Percentiles rank a stretch among this genome's conserved stretches.
Evolutionary conservation across 257 asterid genomes (phyloP).

Genomic region (Mentha longifolia): DNA sequence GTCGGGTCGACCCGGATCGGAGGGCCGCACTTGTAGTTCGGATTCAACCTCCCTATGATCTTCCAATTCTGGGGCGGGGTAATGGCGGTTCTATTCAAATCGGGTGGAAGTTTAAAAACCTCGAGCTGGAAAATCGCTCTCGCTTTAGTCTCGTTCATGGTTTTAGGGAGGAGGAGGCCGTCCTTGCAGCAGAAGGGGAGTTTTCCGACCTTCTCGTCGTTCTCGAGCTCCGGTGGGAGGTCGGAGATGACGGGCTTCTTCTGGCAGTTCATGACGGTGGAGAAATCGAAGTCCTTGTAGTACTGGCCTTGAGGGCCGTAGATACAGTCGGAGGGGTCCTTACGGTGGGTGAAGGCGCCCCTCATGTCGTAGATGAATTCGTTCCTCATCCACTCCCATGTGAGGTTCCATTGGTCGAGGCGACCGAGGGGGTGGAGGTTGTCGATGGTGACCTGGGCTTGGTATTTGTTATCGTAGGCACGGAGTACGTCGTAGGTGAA

Average conservation of each 20-base stretch:
- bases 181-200: slow-evolving; percentile 79
- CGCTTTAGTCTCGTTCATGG: slow-evolving; percentile 76
- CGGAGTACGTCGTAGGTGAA: slow-evolving; percentile 73
- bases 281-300: slow-evolving; percentile 76
- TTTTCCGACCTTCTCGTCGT: slow-evolving; percentile 78
- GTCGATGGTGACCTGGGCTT: slow-evolving; percentile 85
- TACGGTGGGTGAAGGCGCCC: slow-evolving; percentile 78
- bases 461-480: slow-evolving; percentile 64
- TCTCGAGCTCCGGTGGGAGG: slow-evolving; percentile 59
- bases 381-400: slow-evolving; percentile 97
- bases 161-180: slow-evolving; percentile 65
- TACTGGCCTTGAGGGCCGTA: slow-evolving; percentile 88
- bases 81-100: slow-evolving; percentile 68
- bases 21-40: slow-evolving; percentile 73
- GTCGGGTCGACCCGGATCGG: slow-evolving; percentile 71
- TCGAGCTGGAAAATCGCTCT: slow-evolving; percentile 77
- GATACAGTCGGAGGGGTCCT: slow-evolving; percentile 75
- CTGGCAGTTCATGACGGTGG: slow-evolving; percentile 67
- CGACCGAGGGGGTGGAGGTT: slow-evolving; percentile 88
- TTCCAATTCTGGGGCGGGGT: slow-evolving; percentile 88
- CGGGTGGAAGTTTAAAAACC: slow-evolving; percentile 89
- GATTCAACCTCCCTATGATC: slow-evolving; percentile 69
- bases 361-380: slow-evolving; percentile 85
- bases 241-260: slow-evolving; percentile 74
- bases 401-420: slow-evolving; percentile 89